Percentiles rank a stretch among this genome's conserved stretches.
phyloP scores from a whole-genome alignment of 805 yeast species.

The Debaryomyces hansenii region DNA sequence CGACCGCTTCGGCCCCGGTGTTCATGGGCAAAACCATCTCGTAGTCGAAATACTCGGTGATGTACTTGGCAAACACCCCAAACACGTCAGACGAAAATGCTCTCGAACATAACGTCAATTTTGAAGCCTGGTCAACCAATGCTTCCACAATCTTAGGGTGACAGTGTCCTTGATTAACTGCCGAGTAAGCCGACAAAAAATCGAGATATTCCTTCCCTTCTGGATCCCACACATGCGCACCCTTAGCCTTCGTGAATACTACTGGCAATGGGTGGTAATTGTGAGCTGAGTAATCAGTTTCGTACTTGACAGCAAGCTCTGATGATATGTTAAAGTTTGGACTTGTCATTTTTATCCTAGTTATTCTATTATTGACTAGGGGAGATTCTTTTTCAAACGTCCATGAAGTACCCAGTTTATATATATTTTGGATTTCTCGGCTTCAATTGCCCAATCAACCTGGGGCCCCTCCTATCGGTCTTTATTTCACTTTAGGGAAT shows the following conservation, averaged over 20 bases:
- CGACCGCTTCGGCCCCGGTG: conserved; percentile 99
- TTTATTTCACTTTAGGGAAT: background rate
- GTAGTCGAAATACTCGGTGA: conserved; percentile 85
- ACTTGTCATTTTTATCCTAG: conserved; percentile 14
- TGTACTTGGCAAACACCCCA: conserved; percentile 81
- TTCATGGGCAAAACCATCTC: conserved; percentile 97
- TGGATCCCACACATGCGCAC: conserved; percentile 98
- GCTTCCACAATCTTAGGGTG: conserved; percentile 91
- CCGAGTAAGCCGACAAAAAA: conserved; percentile 92
- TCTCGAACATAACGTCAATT: conserved; percentile 82
- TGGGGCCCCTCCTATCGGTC: background rate
- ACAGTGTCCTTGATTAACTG: conserved; percentile 97
- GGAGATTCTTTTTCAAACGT: background rate
- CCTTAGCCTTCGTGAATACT: conserved; percentile 80
- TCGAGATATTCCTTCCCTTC: conserved; percentile 94
- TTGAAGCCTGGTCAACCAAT: conserved; percentile 80
- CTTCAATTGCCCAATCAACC: background rate
- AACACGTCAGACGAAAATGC: conserved; percentile 90
- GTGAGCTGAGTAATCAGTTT: conserved; percentile 85
- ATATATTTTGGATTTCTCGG: background rate
- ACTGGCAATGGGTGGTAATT: conserved; percentile 97
- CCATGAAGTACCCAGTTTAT: background rate
- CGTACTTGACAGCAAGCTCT: conserved; percentile 62
- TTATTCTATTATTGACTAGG: background rate
- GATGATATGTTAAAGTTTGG: conserved; percentile 58